Base-by-base conservation (phyloP, 352 stramenopile species). In the Phytophthora macrochlamydospora region DNA sequence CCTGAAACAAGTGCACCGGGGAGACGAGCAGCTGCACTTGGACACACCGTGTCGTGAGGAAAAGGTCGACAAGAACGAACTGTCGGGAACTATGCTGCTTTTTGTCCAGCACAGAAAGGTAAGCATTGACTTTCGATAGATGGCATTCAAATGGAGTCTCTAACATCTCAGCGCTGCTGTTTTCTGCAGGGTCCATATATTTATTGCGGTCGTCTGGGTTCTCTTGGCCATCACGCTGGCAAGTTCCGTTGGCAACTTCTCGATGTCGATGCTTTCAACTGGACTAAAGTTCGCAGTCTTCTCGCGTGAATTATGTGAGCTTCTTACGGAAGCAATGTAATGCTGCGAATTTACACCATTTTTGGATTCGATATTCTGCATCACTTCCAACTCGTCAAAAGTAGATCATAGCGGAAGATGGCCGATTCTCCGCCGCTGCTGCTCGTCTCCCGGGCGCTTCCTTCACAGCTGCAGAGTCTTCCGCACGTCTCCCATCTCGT, bases 221-320 rank as follows among this genome's bases (percentile, higher is more conserved):
- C 72, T 40, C 54, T 87, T 7, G 78, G 78, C 6, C 46, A 73
- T 37, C 48, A 59, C 7, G 6, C 73, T 43, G 56, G 83, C 2
- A 71, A 83, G 45, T 85, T 87, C 45, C 78, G 78, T 1, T 87
- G 73, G 71, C 78, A 87, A 56, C 46, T 87, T 44, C 53, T 83
- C 13, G 78, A 87, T 56, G 31, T 71, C 5, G 61, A 67, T 7
- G 55, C 51, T 4, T 42, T 67, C 8, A 14, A 56, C 35, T 67
- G 59, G 59, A 32, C 8, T 5, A 55, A 43, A 43, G 13, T 55
- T 13, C 37, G 37, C 37, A 43, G 37, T 12, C 37, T 43, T 13
- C 37, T 24, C 18, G 18, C 18, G 18, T 43, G 37, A 43, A 13
- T 43, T 7, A 43, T 43, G 18, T 24, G 18, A 24, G 18, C 18